These are phyloP conservation scores for Apiospora saccharicola DNA, from an alignment of 2,329 filamentous ascomycete species.

Conservation along the genomic window DNA sequence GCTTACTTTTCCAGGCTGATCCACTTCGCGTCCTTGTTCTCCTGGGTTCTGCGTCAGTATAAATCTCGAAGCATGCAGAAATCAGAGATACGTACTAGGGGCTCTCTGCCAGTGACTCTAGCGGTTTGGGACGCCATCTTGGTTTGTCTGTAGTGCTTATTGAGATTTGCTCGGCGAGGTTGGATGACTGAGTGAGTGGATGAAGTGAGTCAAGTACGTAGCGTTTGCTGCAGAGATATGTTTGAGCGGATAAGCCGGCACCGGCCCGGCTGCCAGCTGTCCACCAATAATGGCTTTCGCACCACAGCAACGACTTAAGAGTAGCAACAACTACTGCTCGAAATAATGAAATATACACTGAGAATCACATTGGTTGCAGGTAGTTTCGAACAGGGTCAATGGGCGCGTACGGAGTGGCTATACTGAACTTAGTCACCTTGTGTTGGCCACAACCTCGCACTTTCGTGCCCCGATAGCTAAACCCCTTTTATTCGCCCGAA, in stretches of 20 bases:
- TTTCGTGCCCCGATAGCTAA: no score
- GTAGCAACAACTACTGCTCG: no score
- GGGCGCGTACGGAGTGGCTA: no score
- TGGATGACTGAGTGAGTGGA: background rate
- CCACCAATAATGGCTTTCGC: background rate
- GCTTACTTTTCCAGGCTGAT: conserved; percentile 26
- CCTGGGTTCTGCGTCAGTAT: background rate
- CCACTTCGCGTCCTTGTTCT: conserved; percentile 28
- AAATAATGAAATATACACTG: no score
- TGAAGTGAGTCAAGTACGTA: background rate
- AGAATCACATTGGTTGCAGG: background rate
- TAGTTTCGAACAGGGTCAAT: no score
- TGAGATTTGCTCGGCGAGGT: background rate
- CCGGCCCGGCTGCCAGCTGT: conserved; percentile 9
- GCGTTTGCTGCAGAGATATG: background rate
- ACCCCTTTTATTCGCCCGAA: no score
- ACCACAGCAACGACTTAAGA: background rate
- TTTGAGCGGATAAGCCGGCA: background rate
- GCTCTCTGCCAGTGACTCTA: background rate
- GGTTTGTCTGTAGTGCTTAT: no score
- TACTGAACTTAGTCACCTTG: no score
- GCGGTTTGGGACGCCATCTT: background rate
- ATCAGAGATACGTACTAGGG: background rate
- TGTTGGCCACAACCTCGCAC: no score
- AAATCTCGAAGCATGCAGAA: background rate